Percentiles rank a stretch among this genome's conserved stretches.
These are phyloP conservation scores for Neurospora sp. DNA, from an alignment of 2,329 filamentous ascomycete species.

Conservation along the genomic window DNA sequence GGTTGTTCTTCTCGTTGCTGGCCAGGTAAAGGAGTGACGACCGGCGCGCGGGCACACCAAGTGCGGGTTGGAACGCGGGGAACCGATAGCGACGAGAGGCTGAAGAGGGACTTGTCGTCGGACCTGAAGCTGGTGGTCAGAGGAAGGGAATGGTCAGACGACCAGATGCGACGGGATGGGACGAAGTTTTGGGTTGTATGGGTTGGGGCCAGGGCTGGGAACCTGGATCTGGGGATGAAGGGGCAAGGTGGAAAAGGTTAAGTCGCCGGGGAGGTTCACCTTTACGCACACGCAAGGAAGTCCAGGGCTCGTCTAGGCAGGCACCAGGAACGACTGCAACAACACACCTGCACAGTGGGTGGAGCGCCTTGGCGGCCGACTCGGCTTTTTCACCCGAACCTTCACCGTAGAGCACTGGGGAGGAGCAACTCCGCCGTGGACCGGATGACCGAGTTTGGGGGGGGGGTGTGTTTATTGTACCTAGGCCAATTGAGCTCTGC, in stretches of 20 bases:
- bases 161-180: neutral
- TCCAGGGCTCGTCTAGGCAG: neutral
- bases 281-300: neutral
- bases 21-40: neutral
- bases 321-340: neutral
- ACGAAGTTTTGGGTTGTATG: neutral
- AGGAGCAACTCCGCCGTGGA: neutral
- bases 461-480: neutral
- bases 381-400: neutral
- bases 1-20: neutral
- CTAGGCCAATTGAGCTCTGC: neutral
- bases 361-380: neutral
- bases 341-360: neutral
- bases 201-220: neutral
- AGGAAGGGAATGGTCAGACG: neutral
- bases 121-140: neutral
- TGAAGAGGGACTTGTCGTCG: neutral
- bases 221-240: neutral
- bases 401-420: neutral
- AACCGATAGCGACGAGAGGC: neutral
- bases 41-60: neutral
- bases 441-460: neutral
- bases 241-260: neutral
- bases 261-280: neutral
- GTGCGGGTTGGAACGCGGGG: neutral